Evolutionary conservation across 2,329 filamentous ascomycete genomes (phyloP).

Genomic region (Hirsutella thompsonii): DNA sequence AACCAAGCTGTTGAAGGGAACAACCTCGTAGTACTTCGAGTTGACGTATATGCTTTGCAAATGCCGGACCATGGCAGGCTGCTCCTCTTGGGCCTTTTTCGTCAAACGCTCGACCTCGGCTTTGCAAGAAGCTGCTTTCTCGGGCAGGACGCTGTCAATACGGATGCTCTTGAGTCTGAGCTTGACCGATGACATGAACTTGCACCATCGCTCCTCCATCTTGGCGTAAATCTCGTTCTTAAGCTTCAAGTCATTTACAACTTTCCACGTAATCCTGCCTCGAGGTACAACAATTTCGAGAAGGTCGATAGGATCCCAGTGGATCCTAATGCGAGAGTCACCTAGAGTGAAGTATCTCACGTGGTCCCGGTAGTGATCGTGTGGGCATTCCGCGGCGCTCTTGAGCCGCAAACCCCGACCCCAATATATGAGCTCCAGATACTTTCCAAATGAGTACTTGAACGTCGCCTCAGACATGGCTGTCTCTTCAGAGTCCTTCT

Average conservation of each 20-base stretch:
- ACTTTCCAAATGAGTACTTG: slow-evolving; percentile 98
- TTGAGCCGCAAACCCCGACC: slow-evolving; percentile 67
- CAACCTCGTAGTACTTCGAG: slow-evolving; percentile 93
- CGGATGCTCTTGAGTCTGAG: slow-evolving; percentile 77
- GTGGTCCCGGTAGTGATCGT: slow-evolving; percentile 88
- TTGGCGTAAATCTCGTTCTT: slow-evolving; percentile 84
- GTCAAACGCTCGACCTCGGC: slow-evolving; percentile 67
- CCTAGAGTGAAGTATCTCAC: slow-evolving; percentile 84
- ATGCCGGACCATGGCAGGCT: slow-evolving; percentile 57
- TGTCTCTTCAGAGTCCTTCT: slow-evolving; percentile 77
- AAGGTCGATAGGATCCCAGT: slow-evolving; percentile 85
- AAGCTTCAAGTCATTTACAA: slow-evolving; percentile 80
- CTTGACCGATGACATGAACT: slow-evolving; percentile 81
- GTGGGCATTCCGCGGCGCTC: slow-evolving; percentile 60
- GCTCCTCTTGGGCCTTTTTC: slow-evolving; percentile 74
- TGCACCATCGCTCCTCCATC: slow-evolving; percentile 68
- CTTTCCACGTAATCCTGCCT: slow-evolving; percentile 90
- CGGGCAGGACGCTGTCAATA: slow-evolving; percentile 77
- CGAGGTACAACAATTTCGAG: slow-evolving; percentile 90
- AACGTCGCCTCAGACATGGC: slow-evolving; percentile 90
- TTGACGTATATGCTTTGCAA: slow-evolving; percentile 85
- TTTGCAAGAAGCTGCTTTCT: slow-evolving; percentile 73
- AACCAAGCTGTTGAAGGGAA: slow-evolving; percentile 80
- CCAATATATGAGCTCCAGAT: slow-evolving; percentile 96
- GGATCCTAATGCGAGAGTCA: slow-evolving; percentile 74